Conservation (phyloP, 805 yeast genomes). For the Isabelozyma rhagii region DNA sequence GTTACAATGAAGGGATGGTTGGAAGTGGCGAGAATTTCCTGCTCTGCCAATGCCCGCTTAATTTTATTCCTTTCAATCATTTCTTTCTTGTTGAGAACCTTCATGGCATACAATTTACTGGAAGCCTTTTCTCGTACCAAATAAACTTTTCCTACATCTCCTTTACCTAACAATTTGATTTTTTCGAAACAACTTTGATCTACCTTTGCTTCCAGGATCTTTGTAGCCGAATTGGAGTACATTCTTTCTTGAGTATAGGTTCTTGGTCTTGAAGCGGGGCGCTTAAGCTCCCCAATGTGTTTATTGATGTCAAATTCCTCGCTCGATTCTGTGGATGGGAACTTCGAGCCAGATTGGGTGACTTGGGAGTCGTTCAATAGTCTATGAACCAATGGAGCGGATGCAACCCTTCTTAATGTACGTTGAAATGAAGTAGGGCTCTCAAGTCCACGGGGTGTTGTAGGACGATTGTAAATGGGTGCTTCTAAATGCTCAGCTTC, state of each 20-base stretch:
- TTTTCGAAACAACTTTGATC: constrained; percentile 86
- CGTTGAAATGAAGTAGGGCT: constrained; percentile 26
- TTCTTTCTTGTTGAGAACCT: constrained; percentile 82
- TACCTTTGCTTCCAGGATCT: constrained; percentile 74
- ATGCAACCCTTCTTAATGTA: constrained; percentile 70
- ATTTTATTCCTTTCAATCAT: constrained; percentile 95
- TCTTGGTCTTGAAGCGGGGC: constrained; percentile 31
- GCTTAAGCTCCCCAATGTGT: constrained; percentile 43
- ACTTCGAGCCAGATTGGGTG: constrained; percentile 6
- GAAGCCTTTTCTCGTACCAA: constrained; percentile 80
- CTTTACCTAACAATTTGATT: constrained; percentile 86
- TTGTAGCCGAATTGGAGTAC: constrained; percentile 73
- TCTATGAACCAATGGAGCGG: constrained; percentile 66
- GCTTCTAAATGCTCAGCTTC: constrained; percentile 2
- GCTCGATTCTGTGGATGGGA: constrained; percentile 4
- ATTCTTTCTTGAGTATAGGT: constrained; percentile 49
- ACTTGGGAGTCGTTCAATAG: constrained; percentile 20
- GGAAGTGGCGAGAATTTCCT: constrained; percentile 90
- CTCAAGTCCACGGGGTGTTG: not conserved
- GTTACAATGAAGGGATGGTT: constrained; percentile 98
- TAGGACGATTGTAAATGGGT: not conserved
- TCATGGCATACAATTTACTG: constrained; percentile 84
- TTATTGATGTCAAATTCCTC: constrained; percentile 43
- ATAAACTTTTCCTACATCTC: constrained; percentile 97
- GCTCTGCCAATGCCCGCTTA: constrained; percentile 93